Conservation (phyloP, 2,329 filamentous ascomycete genomes). For the Monilinia vaccinii-corymbosi region DNA sequence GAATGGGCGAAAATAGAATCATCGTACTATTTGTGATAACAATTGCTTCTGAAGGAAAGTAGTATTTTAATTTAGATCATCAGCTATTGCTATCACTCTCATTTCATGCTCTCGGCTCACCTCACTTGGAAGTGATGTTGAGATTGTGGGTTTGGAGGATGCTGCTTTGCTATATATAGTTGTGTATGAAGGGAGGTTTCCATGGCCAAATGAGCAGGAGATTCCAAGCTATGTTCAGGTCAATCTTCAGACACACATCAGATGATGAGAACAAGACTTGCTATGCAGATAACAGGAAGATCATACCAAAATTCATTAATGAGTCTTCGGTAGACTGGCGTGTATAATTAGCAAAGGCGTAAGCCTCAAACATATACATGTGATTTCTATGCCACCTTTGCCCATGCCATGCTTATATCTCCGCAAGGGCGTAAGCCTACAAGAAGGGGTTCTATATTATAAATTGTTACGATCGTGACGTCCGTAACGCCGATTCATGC, state of each 20-base stretch:
- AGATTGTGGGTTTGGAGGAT: neutral
- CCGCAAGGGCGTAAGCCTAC: too few species aligned
- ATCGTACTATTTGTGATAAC: neutral
- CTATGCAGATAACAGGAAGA: neutral
- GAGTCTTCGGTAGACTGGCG: too few species aligned
- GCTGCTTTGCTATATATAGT: neutral
- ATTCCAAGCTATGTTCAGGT: neutral
- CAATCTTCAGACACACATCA: too few species aligned
- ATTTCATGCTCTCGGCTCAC: neutral
- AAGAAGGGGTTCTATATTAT: too few species aligned
- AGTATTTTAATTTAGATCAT: neutral
- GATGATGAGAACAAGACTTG: neutral
- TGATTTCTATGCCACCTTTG: too few species aligned
- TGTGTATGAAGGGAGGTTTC: neutral
- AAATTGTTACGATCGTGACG: too few species aligned
- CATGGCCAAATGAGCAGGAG: too few species aligned
- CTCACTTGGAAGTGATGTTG: too few species aligned
- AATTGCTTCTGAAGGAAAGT: neutral
- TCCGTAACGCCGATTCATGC: too few species aligned
- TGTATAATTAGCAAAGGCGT: neutral
- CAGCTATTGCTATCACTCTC: neutral
- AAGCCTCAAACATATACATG: too few species aligned
- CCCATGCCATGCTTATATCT: too few species aligned
- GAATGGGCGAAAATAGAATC: neutral
- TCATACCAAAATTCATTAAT: too few species aligned